These are phyloP conservation scores for Paxillus rubicundulus DNA, from an alignment of 768 basidiomycete genomes.

Conservation along the genomic window DNA sequence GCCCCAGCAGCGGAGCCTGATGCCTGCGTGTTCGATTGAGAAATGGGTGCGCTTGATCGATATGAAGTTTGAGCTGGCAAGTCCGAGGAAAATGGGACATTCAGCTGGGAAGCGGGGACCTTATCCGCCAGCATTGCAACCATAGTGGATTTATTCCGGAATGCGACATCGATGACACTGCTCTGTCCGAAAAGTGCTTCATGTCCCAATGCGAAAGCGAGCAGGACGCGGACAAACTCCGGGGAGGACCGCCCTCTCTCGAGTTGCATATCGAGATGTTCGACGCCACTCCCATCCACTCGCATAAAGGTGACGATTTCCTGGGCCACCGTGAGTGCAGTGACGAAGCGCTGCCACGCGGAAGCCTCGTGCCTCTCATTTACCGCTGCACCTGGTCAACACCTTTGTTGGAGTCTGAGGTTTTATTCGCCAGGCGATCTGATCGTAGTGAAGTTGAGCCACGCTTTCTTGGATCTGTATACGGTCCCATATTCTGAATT, in stretches of 20 bases:
- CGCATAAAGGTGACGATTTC: not conserved
- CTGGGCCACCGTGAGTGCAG: not conserved
- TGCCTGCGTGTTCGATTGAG: not conserved
- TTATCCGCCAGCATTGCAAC: not conserved
- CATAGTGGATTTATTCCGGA: too few species aligned
- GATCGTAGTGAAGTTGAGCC: constrained; percentile 3
- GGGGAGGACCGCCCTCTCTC: not conserved
- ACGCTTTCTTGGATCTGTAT: not conserved
- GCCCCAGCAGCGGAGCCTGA: not conserved
- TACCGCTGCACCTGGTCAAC: constrained; percentile 3
- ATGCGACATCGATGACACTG: too few species aligned
- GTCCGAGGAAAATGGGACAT: too few species aligned
- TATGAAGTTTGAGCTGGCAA: not conserved
- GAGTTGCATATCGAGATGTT: not conserved
- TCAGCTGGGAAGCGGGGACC: too few species aligned
- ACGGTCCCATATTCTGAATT: not conserved
- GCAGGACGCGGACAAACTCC: not conserved
- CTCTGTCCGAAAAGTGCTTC: not conserved
- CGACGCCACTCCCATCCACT: constrained; percentile 1
- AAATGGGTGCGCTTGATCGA: not conserved
- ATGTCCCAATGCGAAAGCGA: not conserved
- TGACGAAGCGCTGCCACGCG: constrained; percentile 2
- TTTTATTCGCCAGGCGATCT: constrained; percentile 1
- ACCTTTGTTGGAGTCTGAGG: not conserved
- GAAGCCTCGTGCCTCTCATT: constrained; percentile 5